Percentiles rank a stretch among this genome's conserved stretches.
These are phyloP conservation scores for Actinomortierella ambigua DNA, from an alignment of 371 early-diverging fungal species.

Conservation along the genomic window DNA sequence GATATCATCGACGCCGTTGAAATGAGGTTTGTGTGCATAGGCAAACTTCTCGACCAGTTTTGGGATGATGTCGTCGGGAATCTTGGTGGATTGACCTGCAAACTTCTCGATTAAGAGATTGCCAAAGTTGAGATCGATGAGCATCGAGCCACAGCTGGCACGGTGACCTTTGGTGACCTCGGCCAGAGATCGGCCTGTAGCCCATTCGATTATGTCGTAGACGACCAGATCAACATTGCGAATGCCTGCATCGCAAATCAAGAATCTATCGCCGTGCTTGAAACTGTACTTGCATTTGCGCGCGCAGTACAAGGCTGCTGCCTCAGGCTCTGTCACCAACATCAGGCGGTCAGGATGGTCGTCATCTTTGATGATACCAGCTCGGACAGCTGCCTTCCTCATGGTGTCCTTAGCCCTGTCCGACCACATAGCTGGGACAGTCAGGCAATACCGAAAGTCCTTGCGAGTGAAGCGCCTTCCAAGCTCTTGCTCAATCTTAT, in stretches of 20 bases:
- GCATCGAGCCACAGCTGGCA: slow-evolving; percentile 59
- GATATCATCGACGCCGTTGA: slow-evolving; percentile 52
- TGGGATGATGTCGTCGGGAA: slow-evolving; percentile 51
- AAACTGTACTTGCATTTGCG: slow-evolving; percentile 57
- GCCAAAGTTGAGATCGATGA: slow-evolving; percentile 60
- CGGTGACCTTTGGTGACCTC: slow-evolving; percentile 66
- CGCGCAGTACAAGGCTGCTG: slow-evolving; percentile 59
- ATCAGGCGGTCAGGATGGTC: slow-evolving; percentile 55
- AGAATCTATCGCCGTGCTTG: slow-evolving; percentile 51
- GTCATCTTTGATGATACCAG: slow-evolving; percentile 48
- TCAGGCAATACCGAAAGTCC: slow-evolving; percentile 55
- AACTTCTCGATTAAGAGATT: slow-evolving; percentile 52
- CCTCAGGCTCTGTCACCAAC: slow-evolving; percentile 57
- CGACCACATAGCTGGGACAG: slow-evolving; percentile 60
- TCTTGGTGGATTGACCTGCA: slow-evolving; percentile 41
- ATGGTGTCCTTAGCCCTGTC: slow-evolving; percentile 57
- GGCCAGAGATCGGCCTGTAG: slow-evolving; percentile 45
- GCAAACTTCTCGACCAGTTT: slow-evolving; percentile 57
- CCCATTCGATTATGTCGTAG: slow-evolving; percentile 42
- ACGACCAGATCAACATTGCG: slow-evolving; percentile 65
- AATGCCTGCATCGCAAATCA: slow-evolving; percentile 64
- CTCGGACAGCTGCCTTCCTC: slow-evolving; percentile 54
- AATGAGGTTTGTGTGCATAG: slow-evolving; percentile 55
- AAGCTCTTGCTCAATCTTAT: slow-evolving; percentile 41
- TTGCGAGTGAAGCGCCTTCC: no score